A percentile compares a stretch with the other conserved stretches of the same genome.
Evolutionary conservation across 179 eudicot genomes (phyloP).

Genomic region (Sideroxylon spinosum): DNA sequence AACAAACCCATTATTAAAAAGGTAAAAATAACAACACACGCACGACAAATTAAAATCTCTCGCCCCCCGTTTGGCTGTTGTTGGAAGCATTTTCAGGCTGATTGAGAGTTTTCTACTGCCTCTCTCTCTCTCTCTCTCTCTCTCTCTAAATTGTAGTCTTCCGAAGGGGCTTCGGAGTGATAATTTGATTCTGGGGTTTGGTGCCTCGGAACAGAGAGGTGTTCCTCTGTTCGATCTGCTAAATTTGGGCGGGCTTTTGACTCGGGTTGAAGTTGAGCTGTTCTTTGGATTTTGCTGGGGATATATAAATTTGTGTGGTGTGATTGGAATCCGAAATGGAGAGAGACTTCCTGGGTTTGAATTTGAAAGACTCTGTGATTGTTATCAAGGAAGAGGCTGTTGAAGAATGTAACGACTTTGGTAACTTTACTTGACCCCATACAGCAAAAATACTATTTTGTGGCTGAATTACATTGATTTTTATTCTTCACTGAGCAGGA

Average conservation of each 20-base stretch:
- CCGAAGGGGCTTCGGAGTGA: not conserved
- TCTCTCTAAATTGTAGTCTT: conserved; percentile 6
- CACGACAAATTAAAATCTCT: not conserved
- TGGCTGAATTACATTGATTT: conserved; percentile 8
- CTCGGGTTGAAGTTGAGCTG: not conserved
- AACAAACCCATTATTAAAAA: no score
- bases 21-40: not conserved
- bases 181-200: conserved; percentile 1
- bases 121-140: conserved; percentile 8
- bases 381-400: not conserved
- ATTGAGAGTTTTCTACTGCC: not conserved
- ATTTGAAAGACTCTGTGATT: not conserved
- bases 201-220: not conserved
- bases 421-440: not conserved
- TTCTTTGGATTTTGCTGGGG: no score
- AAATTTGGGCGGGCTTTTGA: not conserved
- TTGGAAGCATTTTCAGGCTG: conserved; percentile 18
- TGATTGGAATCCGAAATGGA: not conserved
- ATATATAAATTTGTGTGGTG: not conserved
- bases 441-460: not conserved
- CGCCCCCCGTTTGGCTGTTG: conserved; percentile 7
- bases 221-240: not conserved
- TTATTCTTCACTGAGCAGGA: not conserved
- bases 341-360: conserved; percentile 1
- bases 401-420: not conserved